Evolutionary conservation across 2,329 filamentous ascomycete species (phyloP), one percentile per base, ranked within the genome.

Genomic region (Westerdykella aurantiaca): DNA sequence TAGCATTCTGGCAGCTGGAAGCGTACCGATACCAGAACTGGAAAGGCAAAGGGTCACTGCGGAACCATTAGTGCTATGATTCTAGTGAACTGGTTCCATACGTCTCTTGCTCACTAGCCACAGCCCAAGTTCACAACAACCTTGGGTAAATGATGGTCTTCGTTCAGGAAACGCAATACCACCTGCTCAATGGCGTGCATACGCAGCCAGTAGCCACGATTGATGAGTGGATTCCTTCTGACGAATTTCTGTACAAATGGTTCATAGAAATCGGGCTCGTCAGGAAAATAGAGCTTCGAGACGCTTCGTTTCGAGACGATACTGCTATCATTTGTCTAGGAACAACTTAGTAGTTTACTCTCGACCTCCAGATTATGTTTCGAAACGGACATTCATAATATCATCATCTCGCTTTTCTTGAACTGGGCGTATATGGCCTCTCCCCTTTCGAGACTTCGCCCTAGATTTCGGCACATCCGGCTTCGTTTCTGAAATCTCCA

Each of bases 221-320:
- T 95, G 60, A 95, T 93, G 41, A 95, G 74, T 1, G 91, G 89
- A n/a, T 88, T 83, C 38, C 90, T 77, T 47, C 88, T 77, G 66
- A 88, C 83, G 53, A 86, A 85, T 64, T 90, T 94, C 53, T 80
- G 83, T 29, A 95, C 88, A 66, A 96, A 96, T 61, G 88, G 84
- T 38, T 86, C 83, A 55, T 93, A 91, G 71, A 87, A 95, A 63
- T 94, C 86, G 22, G 85, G 80, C 58, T 94, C 82, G 48, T 80
- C 58, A 13, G 84, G 76, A 60, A 86, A 84, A 66, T 96, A 96
- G 12, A 95, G 73, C 55, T 83, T 83, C 62, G 95, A 89, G n/a
- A 96, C 90, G 57, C 88, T 93, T 53, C 89, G 76, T 65, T 96
- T 96, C 12, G 89, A 95, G 13, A 90, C 84, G 54, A 95, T 95